phyloP scores from a whole-genome alignment of 2,329 filamentous ascomycete species.

The Colletotrichum chlorophyti region DNA sequence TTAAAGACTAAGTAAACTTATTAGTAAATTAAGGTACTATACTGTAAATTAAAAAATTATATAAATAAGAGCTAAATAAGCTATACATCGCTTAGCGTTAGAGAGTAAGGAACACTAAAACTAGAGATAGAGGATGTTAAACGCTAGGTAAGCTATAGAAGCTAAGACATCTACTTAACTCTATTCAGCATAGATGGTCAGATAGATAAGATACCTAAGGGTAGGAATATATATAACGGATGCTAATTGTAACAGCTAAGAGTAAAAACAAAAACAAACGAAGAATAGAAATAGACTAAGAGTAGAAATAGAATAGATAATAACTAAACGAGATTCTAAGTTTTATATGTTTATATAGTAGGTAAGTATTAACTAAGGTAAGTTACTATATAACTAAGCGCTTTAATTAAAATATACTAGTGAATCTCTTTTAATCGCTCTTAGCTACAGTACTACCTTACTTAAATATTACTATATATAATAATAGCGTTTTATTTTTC shows the following conservation, averaged over 20 bases:
- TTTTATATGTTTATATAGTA: not conserved
- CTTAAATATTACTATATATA: not conserved
- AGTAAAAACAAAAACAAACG: not conserved
- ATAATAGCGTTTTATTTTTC: not conserved
- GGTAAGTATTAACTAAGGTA: not conserved
- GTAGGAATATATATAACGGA: not conserved
- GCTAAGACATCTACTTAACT: not conserved
- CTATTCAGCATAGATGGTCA: not conserved
- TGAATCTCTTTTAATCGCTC: not conserved
- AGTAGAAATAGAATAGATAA: not conserved
- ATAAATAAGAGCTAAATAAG: not conserved
- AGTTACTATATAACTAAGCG: not conserved
- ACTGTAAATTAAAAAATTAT: not conserved
- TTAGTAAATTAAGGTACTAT: not conserved
- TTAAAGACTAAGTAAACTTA: not conserved
- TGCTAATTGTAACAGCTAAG: not conserved
- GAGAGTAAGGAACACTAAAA: not conserved
- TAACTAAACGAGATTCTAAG: not conserved
- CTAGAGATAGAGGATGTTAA: slow-evolving; percentile 3
- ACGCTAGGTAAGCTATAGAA: not conserved
- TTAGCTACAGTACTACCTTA: not conserved
- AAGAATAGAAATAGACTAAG: not conserved
- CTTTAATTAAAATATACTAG: not conserved
- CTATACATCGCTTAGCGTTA: not conserved
- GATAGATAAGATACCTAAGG: not conserved